Conservation (phyloP, 345 rosid species). For the Eucalyptus grandis region DNA sequence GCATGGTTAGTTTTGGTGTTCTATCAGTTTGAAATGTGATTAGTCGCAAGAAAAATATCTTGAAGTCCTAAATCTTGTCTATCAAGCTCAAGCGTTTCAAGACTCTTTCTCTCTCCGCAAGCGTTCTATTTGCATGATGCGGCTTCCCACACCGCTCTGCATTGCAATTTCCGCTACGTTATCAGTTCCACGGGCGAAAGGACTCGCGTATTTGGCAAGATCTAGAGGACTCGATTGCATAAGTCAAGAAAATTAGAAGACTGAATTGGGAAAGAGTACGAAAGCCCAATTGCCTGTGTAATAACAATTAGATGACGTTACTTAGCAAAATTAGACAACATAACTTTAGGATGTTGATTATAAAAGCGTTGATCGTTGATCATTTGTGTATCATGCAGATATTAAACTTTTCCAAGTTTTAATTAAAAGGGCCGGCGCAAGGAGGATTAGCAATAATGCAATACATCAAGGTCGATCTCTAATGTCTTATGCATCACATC, state of each 20-base stretch:
- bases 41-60: background rate
- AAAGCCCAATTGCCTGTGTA: background rate
- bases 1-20: background rate
- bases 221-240: background rate
- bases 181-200: background rate
- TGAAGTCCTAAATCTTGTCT: background rate
- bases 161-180: background rate
- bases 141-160: background rate
- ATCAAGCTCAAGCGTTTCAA: background rate
- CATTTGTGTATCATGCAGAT: background rate
- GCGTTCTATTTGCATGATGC: background rate
- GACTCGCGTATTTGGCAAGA: background rate
- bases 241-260: background rate
- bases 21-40: background rate
- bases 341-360: background rate
- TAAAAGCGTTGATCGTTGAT: background rate
- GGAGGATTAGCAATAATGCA: background rate
- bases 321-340: background rate
- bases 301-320: background rate
- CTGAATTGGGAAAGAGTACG: background rate
- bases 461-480: background rate
- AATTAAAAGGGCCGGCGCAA: rapidly evolving
- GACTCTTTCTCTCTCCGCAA: background rate
- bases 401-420: background rate
- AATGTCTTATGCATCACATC: background rate